A percentile compares a stretch with the other conserved stretches of the same genome.
These are phyloP conservation scores for Candida peoriensis DNA, from an alignment of 805 yeast genomes.

Conservation along the genomic window DNA sequence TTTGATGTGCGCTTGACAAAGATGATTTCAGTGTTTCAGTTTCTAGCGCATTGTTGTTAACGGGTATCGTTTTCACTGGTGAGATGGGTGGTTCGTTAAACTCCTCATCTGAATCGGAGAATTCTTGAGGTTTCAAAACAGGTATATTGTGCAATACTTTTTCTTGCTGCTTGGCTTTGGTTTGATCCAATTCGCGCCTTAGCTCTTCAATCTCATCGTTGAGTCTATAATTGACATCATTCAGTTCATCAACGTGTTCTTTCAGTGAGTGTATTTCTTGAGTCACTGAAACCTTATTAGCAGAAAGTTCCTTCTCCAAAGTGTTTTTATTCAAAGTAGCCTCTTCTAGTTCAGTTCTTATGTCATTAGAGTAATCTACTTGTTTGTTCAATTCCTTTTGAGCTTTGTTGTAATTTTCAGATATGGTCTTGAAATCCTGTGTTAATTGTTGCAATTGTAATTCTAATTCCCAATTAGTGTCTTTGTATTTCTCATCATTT, in stretches of 20 bases:
- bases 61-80: slow-evolving; percentile 32
- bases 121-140: slow-evolving; percentile 18
- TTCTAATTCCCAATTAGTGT: slow-evolving; percentile 64
- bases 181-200: slow-evolving; percentile 16
- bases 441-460: slow-evolving; percentile 36
- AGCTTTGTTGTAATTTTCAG: slow-evolving; percentile 37
- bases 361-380: slow-evolving; percentile 28
- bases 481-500: slow-evolving; percentile 46
- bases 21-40: slow-evolving; percentile 63
- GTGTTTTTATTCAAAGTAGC: slow-evolving; percentile 34
- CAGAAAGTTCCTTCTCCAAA: slow-evolving; percentile 34
- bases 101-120: slow-evolving; percentile 33
- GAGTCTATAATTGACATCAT: slow-evolving; percentile 63
- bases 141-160: slow-evolving; percentile 16
- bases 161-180: slow-evolving; percentile 13
- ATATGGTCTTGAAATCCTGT: slow-evolving; percentile 30
- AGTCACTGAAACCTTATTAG: slow-evolving; percentile 31
- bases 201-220: slow-evolving; percentile 34
- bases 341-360: slow-evolving; percentile 46
- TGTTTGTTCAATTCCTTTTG: slow-evolving; percentile 37
- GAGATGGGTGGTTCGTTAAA: slow-evolving; percentile 32
- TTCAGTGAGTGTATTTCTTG: slow-evolving; percentile 45
- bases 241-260: slow-evolving; percentile 50
- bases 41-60: slow-evolving; percentile 46
- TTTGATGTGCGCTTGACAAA: slow-evolving; percentile 57